These are phyloP conservation scores for Dendrobium officinale DNA, from an alignment of 106 monocot species.

Conservation along the genomic window DNA sequence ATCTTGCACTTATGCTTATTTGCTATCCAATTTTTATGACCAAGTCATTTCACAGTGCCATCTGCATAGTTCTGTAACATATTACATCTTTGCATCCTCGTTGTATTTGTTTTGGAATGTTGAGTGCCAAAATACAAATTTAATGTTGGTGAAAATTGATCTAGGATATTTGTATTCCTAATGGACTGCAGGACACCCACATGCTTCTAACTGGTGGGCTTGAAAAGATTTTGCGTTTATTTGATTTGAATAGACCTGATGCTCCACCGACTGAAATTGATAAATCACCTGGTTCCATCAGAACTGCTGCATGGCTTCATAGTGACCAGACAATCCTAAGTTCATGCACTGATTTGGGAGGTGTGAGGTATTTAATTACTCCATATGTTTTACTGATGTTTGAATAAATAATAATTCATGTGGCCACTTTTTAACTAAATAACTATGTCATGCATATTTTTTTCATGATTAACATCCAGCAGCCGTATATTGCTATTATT, in stretches of 20 bases:
- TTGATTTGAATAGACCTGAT: slow-evolving; percentile 77
- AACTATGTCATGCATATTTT: not conserved
- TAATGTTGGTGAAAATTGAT: too few species aligned
- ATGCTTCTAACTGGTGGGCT: slow-evolving; percentile 76
- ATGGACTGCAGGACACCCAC: slow-evolving; percentile 60
- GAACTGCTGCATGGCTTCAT: slow-evolving; percentile 90
- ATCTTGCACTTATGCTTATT: not conserved
- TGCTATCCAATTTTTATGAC: not conserved
- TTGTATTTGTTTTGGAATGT: not conserved
- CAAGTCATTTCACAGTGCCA: not conserved
- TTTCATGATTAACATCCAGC: not conserved
- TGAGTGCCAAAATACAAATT: too few species aligned
- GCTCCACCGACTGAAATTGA: slow-evolving; percentile 82
- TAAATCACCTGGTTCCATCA: slow-evolving; percentile 73
- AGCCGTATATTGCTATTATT: not conserved
- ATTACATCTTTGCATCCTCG: not conserved
- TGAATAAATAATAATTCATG: not conserved
- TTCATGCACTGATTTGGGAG: slow-evolving; percentile 82
- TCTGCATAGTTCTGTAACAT: not conserved
- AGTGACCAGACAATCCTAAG: slow-evolving; percentile 84
- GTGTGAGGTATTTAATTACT: slow-evolving; percentile 53
- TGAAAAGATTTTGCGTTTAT: slow-evolving; percentile 86
- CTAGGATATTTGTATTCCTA: not conserved
- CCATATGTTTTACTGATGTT: not conserved
- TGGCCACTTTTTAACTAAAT: not conserved